Evolutionary conservation across 1,284 basidiomycete genomes (phyloP), one percentile per base, ranked within the genome.

Genomic region (Heimioporus retisporus): DNA sequence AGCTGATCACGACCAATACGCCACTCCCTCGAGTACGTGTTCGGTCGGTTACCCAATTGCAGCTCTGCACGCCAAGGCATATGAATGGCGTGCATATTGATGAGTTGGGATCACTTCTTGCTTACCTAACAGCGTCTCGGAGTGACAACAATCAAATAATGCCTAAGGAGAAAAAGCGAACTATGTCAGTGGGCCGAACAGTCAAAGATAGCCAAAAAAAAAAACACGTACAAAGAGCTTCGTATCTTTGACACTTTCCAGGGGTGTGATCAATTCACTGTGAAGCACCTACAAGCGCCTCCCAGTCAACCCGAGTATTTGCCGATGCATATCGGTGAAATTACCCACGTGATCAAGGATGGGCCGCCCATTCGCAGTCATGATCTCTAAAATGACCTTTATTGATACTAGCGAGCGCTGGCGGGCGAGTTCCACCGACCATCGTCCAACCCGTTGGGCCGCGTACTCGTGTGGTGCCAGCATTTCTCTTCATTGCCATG

Each of bases 131-230:
- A 61, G 40, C 28, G 42, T 55, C 35, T 61, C 51, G 6, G 58
- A 59, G 35, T 55, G 60, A 16, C 60, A 61, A 46, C 60, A 55
- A 14, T 61, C 60, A 46, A 61, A 23, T 14, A 61, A 21, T 4
- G 60, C 53, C 51, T 61, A 25, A n/a, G 10, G 35, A 35, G 11
- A 35, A 10, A 10, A 40, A 11, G 35, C 35, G 13, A 40, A 11
- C 43, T 2, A 15, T 18, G 11, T 61, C 43, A 48, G 60, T 6
- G 28, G 16, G 46, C 28, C 21, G n/a, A 31, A 21, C 11, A 7
- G 48, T 18, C 23, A 8, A 25, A 35, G 11, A 3, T 13, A 11
- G 3, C 35, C 35, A 40, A 40, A 40, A 3, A n/a, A 35, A 23
- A 31, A 21, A 16, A 40, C 10, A 50, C 58, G 15, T 50, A 50